phyloP scores from a whole-genome alignment of 331 rosid genomes.

The Saraca asoca region DNA sequence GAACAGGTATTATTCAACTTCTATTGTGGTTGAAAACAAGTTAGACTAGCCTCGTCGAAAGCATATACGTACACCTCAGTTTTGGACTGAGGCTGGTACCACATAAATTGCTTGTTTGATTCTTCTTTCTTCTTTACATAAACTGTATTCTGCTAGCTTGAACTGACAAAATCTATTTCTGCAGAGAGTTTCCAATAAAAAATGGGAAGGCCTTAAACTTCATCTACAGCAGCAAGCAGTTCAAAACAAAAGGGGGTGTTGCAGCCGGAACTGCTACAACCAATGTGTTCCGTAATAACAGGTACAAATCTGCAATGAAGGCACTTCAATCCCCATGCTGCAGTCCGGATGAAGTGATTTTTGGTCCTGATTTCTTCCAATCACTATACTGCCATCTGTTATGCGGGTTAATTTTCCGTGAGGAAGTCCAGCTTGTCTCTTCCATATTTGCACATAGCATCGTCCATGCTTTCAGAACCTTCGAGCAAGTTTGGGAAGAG shows the following conservation, averaged over 20 bases:
- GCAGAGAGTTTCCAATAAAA: constrained; percentile 70
- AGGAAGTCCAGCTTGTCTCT: constrained; percentile 58
- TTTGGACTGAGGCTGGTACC: no score
- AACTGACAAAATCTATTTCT: constrained; percentile 23
- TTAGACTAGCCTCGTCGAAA: no score
- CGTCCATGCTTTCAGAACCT: constrained; percentile 68
- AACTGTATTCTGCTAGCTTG: constrained; percentile 6
- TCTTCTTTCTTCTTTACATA: not conserved
- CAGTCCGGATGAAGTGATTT: constrained; percentile 86
- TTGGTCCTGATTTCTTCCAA: constrained; percentile 79
- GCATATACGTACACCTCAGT: no score
- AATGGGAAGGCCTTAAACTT: constrained; percentile 78
- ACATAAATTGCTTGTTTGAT: not conserved
- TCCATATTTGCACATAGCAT: constrained; percentile 88
- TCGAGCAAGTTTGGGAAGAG: constrained; percentile 76
- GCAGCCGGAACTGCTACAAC: constrained; percentile 85
- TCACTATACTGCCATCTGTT: constrained; percentile 87
- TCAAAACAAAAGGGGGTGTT: constrained; percentile 71
- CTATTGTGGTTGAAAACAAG: no score
- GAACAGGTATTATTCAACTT: constrained; percentile 55
- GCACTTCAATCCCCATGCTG: constrained; percentile 55
- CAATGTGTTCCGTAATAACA: constrained; percentile 51
- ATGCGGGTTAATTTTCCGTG: constrained; percentile 66
- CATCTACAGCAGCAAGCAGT: constrained; percentile 75
- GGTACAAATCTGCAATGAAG: constrained; percentile 50